Evolutionary conservation across 768 basidiomycete genomes (phyloP), one percentile per base, ranked within the genome.

Genomic region (Pleurotus eryngii): DNA sequence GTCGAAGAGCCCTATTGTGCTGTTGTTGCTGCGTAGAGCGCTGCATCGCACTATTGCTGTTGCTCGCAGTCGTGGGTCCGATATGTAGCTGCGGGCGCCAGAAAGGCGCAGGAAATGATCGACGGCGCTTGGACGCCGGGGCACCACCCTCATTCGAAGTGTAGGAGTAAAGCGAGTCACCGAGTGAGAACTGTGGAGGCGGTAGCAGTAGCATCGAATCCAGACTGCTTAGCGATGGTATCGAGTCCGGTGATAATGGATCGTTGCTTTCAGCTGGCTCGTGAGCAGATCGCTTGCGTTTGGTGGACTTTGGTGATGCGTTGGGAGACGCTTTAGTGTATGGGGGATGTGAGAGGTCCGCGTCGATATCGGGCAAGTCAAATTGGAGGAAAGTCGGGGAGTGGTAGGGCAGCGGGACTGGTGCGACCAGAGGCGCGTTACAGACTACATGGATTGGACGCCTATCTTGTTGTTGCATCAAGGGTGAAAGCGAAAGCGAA

Each of bases 361-460:
- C 82, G 70, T 86, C 85, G 6, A 82, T 72, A 70, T 86, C 86
- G 0, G 87, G 87, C 56, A 79, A 72, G 56, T 85, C 83, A 66
- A 85, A 87, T 55, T 86, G 82, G 56, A 88, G 81, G 67, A 87
- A 86, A 0, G 80, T 81, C 24, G 86, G 86, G 8, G 85, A 84
- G 56, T 85, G 84, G 69, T 84, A 87, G 1, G 86, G 87, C 38
- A 87, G 80, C 0, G 86, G 86, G 22, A 81, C 81, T 11, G 87
- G 86, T 0, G 85, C 86, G 59, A 87, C 71, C 56, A 88, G 75
- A n/a, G 86, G 86, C 2, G 84, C 82, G 59, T 84, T 80, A 73
- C 84, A 86, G 18, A 86, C 75, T 70, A 85, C 78, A 59, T 81
- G 77, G 45, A 79, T 60, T 8, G 71, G 68, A 45, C 17, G 43